Evolutionary conservation across 257 asterid species (phyloP).

Genomic region (Gentiana straminea): DNA sequence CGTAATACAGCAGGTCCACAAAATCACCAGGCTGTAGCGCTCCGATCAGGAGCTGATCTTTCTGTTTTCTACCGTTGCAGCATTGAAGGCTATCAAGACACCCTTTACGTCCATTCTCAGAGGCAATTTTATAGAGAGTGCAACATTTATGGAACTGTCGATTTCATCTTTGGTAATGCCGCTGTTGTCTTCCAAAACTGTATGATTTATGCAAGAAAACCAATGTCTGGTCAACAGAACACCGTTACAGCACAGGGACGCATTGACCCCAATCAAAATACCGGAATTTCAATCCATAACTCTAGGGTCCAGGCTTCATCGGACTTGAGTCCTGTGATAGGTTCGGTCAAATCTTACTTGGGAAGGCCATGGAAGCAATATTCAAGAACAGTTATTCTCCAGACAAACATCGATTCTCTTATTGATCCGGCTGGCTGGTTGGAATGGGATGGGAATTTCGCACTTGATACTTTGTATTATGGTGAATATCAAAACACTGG

Average conservation of each 20-base stretch:
- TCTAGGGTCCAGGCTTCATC: conserved; percentile 21
- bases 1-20: conserved; percentile 28
- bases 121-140: conserved; percentile 24
- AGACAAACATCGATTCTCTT: conserved; percentile 18
- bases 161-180: conserved; percentile 29
- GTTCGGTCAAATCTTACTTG: conserved; percentile 11
- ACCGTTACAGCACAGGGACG: conserved; percentile 30
- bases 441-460: conserved; percentile 24
- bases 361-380: conserved; percentile 31
- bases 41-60: conserved; percentile 22
- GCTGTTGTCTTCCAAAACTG: conserved; percentile 24
- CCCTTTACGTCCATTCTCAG: conserved; percentile 24
- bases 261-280: conserved; percentile 24
- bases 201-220: conserved; percentile 22
- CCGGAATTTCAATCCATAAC: conserved; percentile 23
- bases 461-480: conserved; percentile 18
- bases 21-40: conserved; percentile 36
- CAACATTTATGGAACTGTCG: conserved; percentile 21
- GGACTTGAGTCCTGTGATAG: conserved; percentile 13
- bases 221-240: conserved; percentile 22
- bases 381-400: conserved; percentile 22
- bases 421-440: conserved; percentile 24
- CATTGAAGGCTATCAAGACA: conserved; percentile 23
- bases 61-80: conserved; percentile 27
- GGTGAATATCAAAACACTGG: conserved; percentile 27